A percentile compares a stretch with the other conserved stretches of the same genome.
Evolutionary conservation across 202 grass and related monocot species (phyloP).

Genomic region (Dendrocalamus latiflorus): DNA sequence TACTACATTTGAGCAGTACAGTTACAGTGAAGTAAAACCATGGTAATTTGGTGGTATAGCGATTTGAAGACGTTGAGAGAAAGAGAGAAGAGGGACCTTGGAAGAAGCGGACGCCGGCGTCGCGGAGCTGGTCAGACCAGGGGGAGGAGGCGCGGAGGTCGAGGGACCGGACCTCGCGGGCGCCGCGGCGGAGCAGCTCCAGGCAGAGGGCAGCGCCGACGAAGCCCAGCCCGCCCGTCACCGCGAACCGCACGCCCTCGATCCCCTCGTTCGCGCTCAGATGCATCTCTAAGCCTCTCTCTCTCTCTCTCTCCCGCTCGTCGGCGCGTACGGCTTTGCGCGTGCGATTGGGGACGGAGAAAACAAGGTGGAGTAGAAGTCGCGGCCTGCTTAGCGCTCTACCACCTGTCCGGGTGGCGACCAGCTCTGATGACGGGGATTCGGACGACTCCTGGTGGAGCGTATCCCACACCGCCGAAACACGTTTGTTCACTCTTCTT

Average conservation of each 20-base stretch:
- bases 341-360: not conserved
- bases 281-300: slow-evolving; percentile 14
- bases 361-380: not conserved
- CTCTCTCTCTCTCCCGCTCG: not conserved
- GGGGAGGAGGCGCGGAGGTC: slow-evolving; percentile 54
- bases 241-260: slow-evolving; percentile 58
- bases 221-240: slow-evolving; percentile 76
- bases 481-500: too few species aligned
- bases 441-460: too few species aligned
- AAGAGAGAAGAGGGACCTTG: slow-evolving; percentile 30
- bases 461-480: too few species aligned
- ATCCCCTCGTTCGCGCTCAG: slow-evolving; percentile 64
- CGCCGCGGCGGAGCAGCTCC: slow-evolving; percentile 67
- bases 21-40: not conserved
- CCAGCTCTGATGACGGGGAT: too few species aligned
- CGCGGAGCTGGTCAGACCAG: slow-evolving; percentile 51
- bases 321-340: not conserved
- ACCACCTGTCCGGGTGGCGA: too few species aligned
- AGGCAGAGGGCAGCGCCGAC: slow-evolving; percentile 72
- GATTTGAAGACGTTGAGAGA: not conserved
- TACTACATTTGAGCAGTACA: not conserved
- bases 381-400: too few species aligned
- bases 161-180: slow-evolving; percentile 74
- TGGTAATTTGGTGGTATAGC: not conserved
- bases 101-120: slow-evolving; percentile 53